Base-by-base conservation (phyloP, 371 early-diverging fungal species). In the Mortierella sp. region DNA sequence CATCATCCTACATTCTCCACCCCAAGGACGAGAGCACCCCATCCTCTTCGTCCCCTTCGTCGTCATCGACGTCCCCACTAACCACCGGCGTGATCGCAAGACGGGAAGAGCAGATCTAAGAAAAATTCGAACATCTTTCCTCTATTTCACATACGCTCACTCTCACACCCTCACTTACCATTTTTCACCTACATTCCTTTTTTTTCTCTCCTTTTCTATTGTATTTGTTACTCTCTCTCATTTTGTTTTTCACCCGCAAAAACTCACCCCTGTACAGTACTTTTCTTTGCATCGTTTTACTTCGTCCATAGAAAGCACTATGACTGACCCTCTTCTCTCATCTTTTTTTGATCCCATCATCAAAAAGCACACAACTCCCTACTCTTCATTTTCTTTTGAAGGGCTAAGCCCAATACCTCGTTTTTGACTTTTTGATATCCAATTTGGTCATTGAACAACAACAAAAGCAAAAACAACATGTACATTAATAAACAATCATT, bases 31-130 rank as follows among this genome's bases (percentile, higher is more conserved):
- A 86, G 57, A 81, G 69, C 69, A 31, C 71, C 19, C 37, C 74
- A 24, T 48, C 76, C 40, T 69, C 85, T 3, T 69, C 80, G 43
- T 76, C 81, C 51, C 70, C 81, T 21, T 59, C 81, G 81, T 80
- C 81, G 76, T 50, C 81, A 26, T 76, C 81, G 81, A 80, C 81
- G 71, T 73, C 81, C 28, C 72, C 83, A 64, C 34, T 83, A 50
- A 55, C 86, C 43, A 50, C 79, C 26, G 73, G 77, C 16, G 82
- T 82, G 70, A 86, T 86, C 61, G 70, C 82, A 74, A 82, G 79
- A 73, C 76, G 79, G 10, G 86, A 79, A 64, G 82, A 82, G 19
- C 81, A 85, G 59, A 72, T 81, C 61, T 85, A 83, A 50, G 67
- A 78, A 69, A 11, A 40, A 28, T 26, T 26, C 44, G 31, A 43